Percentiles rank a stretch among this genome's conserved stretches.
Conservation (phyloP, 2,329 filamentous ascomycete genomes). For the Aspergillus sojae region DNA sequence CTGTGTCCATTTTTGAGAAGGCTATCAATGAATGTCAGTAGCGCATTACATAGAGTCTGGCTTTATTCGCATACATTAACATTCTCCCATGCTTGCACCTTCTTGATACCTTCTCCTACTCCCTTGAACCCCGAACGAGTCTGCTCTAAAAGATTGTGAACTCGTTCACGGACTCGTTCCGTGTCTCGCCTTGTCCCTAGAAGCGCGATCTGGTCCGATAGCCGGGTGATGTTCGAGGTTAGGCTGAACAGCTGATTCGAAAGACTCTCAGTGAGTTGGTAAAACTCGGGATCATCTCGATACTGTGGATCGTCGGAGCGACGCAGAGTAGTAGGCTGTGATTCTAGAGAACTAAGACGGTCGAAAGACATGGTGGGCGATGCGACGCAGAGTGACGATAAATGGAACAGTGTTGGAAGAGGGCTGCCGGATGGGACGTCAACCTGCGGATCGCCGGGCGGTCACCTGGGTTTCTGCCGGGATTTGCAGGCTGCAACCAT, state of each 20-base stretch:
- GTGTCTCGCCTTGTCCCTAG: constrained; percentile 91
- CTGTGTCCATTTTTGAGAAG: constrained; percentile 94
- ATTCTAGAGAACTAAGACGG: constrained; percentile 80
- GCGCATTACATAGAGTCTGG: constrained; percentile 2
- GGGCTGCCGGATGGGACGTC: constrained; percentile 3
- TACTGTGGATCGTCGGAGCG: constrained; percentile 74
- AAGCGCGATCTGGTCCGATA: constrained; percentile 81
- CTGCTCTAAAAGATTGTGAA: constrained; percentile 85
- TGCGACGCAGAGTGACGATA: constrained; percentile 5
- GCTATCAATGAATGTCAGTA: constrained; percentile 53
- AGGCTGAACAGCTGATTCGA: constrained; percentile 88
- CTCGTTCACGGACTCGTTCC: constrained; percentile 83
- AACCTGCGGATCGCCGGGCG: constrained; percentile 14
- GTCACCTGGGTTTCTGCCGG: constrained; percentile 27
- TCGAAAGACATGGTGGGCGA: constrained; percentile 78
- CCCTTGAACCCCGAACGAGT: constrained; percentile 85
- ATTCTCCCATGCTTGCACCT: constrained; percentile 83
- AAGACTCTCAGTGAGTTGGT: constrained; percentile 76
- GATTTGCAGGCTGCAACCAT: constrained; percentile 32
- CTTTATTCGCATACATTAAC: constrained; percentile 64
- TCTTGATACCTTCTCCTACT: constrained; percentile 91
- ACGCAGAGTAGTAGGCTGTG: constrained; percentile 70
- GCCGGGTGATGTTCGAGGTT: constrained; percentile 81
- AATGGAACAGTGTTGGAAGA: constrained; percentile 8
- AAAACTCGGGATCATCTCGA: constrained; percentile 90